A percentile compares a stretch with the other conserved stretches of the same genome.
phyloP scores from a whole-genome alignment of 345 rosid species.

The Lenwebbia sp. region DNA sequence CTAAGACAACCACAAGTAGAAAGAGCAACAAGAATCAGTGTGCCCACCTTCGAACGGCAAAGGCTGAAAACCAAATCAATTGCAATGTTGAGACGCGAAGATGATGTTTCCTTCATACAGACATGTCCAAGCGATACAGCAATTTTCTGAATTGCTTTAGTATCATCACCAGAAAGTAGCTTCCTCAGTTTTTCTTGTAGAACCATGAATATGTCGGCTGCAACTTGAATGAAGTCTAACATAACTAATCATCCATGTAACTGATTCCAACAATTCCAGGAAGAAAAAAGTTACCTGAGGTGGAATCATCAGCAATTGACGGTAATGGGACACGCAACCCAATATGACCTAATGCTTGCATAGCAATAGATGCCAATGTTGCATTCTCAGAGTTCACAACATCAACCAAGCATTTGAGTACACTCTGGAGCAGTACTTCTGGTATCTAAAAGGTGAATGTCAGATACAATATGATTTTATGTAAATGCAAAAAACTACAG shows the following conservation, averaged over 20 bases:
- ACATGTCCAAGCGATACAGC: conserved; percentile 79
- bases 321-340: conserved; percentile 68
- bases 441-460: conserved; percentile 38
- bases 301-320: conserved; percentile 33
- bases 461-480: not conserved
- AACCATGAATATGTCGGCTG: conserved; percentile 49
- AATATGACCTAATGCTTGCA: conserved; percentile 96
- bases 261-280: not conserved
- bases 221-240: conserved; percentile 11
- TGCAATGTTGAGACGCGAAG: conserved; percentile 45
- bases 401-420: conserved; percentile 56
- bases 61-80: conserved; percentile 79
- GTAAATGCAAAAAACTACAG: not conserved
- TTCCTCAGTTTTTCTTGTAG: conserved; percentile 69
- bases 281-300: conserved; percentile 41
- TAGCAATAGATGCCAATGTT: conserved; percentile 73
- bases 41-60: conserved; percentile 78
- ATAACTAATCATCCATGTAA: not conserved
- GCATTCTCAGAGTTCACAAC: conserved; percentile 63
- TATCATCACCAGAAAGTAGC: conserved; percentile 75
- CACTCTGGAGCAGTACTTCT: conserved; percentile 42
- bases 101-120: conserved; percentile 62
- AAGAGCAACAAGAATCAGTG: not conserved
- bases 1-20: not conserved
- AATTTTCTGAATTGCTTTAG: conserved; percentile 70